Evolutionary conservation across 257 asterid species (phyloP), one percentile per base, ranked within the genome.

Genomic region (Gentiana macrophylla): DNA sequence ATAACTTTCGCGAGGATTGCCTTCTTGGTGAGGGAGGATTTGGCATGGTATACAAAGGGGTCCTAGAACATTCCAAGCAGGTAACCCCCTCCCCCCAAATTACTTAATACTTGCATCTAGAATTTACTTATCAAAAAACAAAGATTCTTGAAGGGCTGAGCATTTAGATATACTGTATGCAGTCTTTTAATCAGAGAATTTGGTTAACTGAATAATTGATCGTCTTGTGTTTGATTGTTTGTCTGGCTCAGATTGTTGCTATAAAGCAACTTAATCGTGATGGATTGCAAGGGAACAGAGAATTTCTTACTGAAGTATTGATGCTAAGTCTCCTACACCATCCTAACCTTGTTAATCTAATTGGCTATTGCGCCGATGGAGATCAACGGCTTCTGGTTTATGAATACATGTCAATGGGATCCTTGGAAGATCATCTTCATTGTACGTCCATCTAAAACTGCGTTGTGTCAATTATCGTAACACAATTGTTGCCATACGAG

Each of bases 1-100:
- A 72, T 57, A 80, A 86, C 51, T 89, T 89, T 48, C 80, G 83
- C 5, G 69, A 79, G 12, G 89, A 80, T 46, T 79, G 71, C 65
- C 82, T 81, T 37, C 66, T 89, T 50, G 97, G 95, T 38, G 90
- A 86, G 73, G 97, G 95, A 58, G 97, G 97, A 49, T 89, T 89
- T 53, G 97, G 97, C 47, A 76, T 84, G 71, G 97, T 89, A 37
- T 89, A 89, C 52, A 86, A 78, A 80, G 97, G 94, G 51, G 77
- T 71, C 52, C 79, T 89, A 12, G 86, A 70, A 60, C 63, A 75
- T 54, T 69, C 89, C 68, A 72, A 63, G 64, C 84, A 84, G 79
- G 92, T 89, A 72, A 32, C 6, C 52, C 8, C 6, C 6, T 13
- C 24, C 24, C 24, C 24, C 24, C 24, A 24, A 24, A 24, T 24